Evolutionary conservation across 768 basidiomycete species (phyloP).

Genomic region (Mycena vulgaris): DNA sequence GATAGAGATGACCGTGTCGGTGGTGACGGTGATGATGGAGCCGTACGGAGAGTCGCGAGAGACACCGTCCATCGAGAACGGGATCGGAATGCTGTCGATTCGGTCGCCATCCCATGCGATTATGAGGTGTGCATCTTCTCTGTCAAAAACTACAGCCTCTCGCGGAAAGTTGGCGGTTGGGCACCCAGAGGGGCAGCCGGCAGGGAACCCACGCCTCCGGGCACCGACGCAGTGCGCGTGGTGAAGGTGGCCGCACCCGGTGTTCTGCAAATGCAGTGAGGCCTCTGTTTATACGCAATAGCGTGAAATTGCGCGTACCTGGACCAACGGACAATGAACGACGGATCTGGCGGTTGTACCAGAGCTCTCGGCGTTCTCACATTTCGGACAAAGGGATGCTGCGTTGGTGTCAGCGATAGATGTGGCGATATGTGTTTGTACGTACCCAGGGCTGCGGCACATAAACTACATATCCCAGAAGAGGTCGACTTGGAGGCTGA

Average conservation of each 20-base stretch:
- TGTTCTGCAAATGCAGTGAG: slow-evolving; percentile 37
- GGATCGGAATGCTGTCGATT: slow-evolving; percentile 41
- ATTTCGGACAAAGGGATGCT: not conserved
- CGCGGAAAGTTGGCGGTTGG: not conserved
- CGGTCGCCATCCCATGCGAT: slow-evolving; percentile 46
- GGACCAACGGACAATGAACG: not conserved
- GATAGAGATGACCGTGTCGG: slow-evolving; percentile 12
- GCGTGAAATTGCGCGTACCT: not conserved
- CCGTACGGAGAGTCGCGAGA: not conserved
- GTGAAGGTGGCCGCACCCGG: slow-evolving; percentile 45
- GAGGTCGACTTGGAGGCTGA: not conserved
- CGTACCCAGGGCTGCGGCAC: not conserved
- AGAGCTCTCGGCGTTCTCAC: not conserved
- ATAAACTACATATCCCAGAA: not conserved
- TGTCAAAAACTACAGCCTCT: slow-evolving; percentile 27
- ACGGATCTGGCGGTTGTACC: not conserved
- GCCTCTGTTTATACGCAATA: not conserved
- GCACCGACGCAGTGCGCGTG: slow-evolving; percentile 45
- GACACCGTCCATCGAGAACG: not conserved
- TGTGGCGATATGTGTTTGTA: not conserved
- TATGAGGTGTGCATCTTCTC: slow-evolving; percentile 31
- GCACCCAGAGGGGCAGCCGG: not conserved
- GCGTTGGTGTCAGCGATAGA: not conserved
- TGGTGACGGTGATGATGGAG: not conserved
- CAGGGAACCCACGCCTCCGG: slow-evolving; percentile 22